phyloP scores from a whole-genome alignment of 106 monocot genomes.

The Triglochin maritima region DNA sequence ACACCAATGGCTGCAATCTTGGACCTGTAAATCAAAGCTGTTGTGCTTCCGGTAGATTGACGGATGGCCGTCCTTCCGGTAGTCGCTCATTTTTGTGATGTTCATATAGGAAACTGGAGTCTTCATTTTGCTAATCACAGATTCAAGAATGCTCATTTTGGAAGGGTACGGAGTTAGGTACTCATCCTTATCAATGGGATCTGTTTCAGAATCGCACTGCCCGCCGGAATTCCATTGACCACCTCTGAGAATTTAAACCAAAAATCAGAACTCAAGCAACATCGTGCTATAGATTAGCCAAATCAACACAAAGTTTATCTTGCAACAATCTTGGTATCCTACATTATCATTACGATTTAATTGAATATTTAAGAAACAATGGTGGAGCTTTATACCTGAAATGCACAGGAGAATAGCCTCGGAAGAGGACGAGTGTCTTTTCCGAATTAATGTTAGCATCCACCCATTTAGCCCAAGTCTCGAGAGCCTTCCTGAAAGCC shows the following conservation, averaged over 20 bases:
- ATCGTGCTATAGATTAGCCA: no score
- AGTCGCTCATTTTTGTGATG: conserved; percentile 90
- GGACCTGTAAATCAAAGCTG: conserved; percentile 38
- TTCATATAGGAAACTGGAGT: conserved; percentile 66
- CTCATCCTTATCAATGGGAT: conserved; percentile 59
- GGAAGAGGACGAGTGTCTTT: conserved; percentile 65
- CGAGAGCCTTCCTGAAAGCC: conserved; percentile 13
- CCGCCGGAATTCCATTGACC: conserved; percentile 98
- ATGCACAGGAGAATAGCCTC: conserved; percentile 88
- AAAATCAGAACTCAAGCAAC: not conserved
- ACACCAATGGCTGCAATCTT: conserved; percentile 99
- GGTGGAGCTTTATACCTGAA: conserved; percentile 45
- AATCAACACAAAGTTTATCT: no score
- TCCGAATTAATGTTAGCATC: conserved; percentile 47
- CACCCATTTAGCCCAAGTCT: conserved; percentile 13
- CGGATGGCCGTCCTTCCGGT: conserved; percentile 89
- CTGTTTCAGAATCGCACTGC: conserved; percentile 66
- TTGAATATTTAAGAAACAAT: not conserved
- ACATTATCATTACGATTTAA: no score
- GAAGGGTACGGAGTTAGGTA: conserved; percentile 64
- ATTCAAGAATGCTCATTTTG: conserved; percentile 51
- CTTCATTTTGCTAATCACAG: conserved; percentile 58
- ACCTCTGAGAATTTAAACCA: conserved; percentile 28
- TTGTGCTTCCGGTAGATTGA: conserved; percentile 62
- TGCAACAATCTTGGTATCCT: no score